Base-by-base conservation (phyloP, 257 asterid species). In the Vinca minor region DNA sequence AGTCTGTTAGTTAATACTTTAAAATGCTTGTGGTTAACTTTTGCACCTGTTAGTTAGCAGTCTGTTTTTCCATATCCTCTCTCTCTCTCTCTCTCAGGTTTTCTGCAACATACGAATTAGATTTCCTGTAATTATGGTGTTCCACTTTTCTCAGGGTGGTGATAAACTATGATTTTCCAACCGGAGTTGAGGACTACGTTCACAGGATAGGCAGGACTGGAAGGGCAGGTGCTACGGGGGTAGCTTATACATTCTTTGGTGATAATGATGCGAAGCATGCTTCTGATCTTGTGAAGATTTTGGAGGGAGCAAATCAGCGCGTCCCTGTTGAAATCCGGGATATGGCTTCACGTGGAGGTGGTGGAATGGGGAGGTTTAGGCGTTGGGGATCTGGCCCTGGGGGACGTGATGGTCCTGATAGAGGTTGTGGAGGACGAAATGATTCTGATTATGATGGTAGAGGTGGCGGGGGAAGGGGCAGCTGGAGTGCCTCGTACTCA, bases 181-280 rank as follows among this genome's bases (percentile, higher is more conserved):
- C 77, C 1, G 99, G 99, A 57, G 67, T 93, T 61, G 99, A 93
- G 83, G 97, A 89, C 77, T 93, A 93, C 61, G 99, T 93, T 64
- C 99, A 93, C 85, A 84, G 99, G 71, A 87, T 93, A n/a, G 99
- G 99, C 75, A 93, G 99, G 79, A 93, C 99, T 4, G 99, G 99
- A 32, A 84, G 99, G 48, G 99, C 97, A 2, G 99, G 99, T 63
- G 99, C 99, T 21, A 85, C 96, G 50, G 99, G 99, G 17, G 71
- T 77, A 59, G 94, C 99, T 8, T 83, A 81, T 47, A 87, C 99
- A 9, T 93, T 93, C 75, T 75, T 93, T 10, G 66, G 82, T 66
- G 94, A 83, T 74, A 91, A 93, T 73, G 97, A 93, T 72, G 87
- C 87, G 0, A 93, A 82, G 78, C 83, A 89, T 71, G 95, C 96